These are phyloP conservation scores for Chrysanthemum makinoi DNA, from an alignment of 129 eudicot genomes.

Conservation along the genomic window DNA sequence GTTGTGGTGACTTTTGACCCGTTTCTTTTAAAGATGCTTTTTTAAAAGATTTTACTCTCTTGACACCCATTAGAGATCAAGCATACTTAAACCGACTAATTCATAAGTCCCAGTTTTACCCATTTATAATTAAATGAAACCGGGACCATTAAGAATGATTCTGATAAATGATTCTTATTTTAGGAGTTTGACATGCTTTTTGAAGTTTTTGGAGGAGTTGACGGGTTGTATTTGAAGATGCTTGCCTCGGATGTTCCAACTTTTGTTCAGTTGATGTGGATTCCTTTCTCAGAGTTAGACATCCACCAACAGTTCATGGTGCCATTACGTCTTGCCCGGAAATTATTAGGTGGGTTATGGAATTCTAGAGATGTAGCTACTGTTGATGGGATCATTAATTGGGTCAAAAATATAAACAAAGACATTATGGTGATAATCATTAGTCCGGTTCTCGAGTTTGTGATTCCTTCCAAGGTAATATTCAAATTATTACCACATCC, in stretches of 20 bases:
- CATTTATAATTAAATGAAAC: too few relatives aligned
- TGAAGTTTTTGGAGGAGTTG: constrained; percentile 90
- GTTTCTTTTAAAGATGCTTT: too few relatives aligned
- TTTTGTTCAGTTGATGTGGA: constrained; percentile 77
- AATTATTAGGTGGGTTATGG: constrained; percentile 48
- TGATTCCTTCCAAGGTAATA: constrained; percentile 61
- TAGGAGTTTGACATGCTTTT: constrained; percentile 74
- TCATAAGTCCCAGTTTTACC: too few relatives aligned
- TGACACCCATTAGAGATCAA: too few relatives aligned
- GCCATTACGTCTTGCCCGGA: constrained; percentile 38
- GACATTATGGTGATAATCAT: constrained; percentile 57
- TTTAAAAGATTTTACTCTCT: too few relatives aligned
- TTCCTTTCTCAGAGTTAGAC: constrained; percentile 72
- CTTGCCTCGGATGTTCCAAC: constrained; percentile 74
- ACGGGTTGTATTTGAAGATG: constrained; percentile 77
- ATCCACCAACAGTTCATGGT: constrained; percentile 55
- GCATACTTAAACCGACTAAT: too few relatives aligned
- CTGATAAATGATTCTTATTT: constrained; percentile 16
- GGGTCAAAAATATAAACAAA: constrained; percentile 37
- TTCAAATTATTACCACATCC: neutral
- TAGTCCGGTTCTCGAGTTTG: constrained; percentile 58
- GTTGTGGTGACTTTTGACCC: too few relatives aligned
- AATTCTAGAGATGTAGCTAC: constrained; percentile 31
- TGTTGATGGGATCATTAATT: constrained; percentile 27
- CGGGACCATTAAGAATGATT: neutral